Conservation (phyloP, 768 basidiomycete genomes). For the Mycena albidolilacea region DNA sequence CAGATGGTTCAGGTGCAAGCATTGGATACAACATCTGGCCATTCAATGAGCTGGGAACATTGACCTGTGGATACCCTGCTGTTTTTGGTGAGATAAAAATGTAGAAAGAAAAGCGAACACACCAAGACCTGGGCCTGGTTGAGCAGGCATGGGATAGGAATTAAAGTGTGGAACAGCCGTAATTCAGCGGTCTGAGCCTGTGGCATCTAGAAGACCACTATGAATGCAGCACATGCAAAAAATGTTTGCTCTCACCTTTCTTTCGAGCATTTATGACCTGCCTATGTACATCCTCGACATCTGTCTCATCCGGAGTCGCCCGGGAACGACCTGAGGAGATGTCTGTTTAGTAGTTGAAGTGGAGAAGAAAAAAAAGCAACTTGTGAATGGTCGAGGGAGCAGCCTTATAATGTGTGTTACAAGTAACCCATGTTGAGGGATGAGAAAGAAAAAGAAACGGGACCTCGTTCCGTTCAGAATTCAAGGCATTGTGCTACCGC, state of each 20-base stretch:
- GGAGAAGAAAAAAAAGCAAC: neutral
- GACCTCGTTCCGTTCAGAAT: no score
- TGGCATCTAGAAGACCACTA: neutral
- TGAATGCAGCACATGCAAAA: neutral
- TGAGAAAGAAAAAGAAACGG: no score
- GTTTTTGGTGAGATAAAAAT: neutral
- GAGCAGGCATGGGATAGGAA: neutral
- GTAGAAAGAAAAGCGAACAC: neutral
- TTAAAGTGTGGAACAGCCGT: neutral
- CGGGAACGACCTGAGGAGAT: neutral
- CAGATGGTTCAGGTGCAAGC: no score
- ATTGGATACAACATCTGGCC: neutral
- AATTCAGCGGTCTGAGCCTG: neutral
- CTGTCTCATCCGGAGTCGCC: no score
- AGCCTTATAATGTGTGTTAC: neutral
- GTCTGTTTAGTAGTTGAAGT: neutral
- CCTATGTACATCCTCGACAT: neutral
- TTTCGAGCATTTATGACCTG: neutral
- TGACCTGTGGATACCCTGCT: neutral
- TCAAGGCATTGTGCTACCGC: no score
- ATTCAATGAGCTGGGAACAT: slow-evolving; percentile 4
- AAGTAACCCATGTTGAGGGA: no score
- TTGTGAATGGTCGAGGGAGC: neutral
- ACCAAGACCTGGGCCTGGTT: neutral
- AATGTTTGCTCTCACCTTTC: neutral